Evolutionary conservation across 2,329 filamentous ascomycete species (phyloP).

Genomic region (Chaetomiaceae sp.): DNA sequence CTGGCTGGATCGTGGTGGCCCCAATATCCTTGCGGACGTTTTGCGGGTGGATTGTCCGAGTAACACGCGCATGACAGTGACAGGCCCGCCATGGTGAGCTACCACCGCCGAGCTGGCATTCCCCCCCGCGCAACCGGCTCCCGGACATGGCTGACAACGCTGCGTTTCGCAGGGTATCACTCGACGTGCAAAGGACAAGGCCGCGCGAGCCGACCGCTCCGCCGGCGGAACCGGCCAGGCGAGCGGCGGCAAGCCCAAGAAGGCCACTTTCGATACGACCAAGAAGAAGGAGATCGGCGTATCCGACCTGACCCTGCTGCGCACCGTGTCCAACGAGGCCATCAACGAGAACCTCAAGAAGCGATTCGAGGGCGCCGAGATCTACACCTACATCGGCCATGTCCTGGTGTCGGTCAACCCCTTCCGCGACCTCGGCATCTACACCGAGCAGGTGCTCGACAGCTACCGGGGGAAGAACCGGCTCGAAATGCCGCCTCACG

Average conservation of each 20-base stretch:
- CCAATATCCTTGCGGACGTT: constrained; percentile 11
- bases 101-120: background rate
- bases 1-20: background rate
- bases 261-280: constrained; percentile 88
- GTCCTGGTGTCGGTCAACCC: constrained; percentile 98
- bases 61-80: constrained; percentile 18
- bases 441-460: constrained; percentile 87
- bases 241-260: constrained; percentile 65
- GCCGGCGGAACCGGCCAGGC: constrained; percentile 36
- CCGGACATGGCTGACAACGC: constrained; percentile 12
- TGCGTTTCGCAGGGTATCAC: constrained; percentile 40
- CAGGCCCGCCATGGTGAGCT: constrained; percentile 23
- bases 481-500: constrained; percentile 88
- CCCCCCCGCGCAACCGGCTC: background rate
- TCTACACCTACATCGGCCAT: constrained; percentile 99
- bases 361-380: constrained; percentile 93
- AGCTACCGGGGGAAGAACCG: constrained; percentile 97
- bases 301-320: constrained; percentile 92
- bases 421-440: constrained; percentile 95
- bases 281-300: constrained; percentile 99
- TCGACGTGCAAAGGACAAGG: constrained; percentile 43
- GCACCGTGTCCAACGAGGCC: constrained; percentile 97
- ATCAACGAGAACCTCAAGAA: constrained; percentile 99
- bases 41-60: background rate
- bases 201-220: constrained; percentile 37